A percentile compares a stretch with the other conserved stretches of the same genome.
These are phyloP conservation scores for Pelargonium fulgidum DNA, from an alignment of 441 rosid species.

Conservation along the genomic window DNA sequence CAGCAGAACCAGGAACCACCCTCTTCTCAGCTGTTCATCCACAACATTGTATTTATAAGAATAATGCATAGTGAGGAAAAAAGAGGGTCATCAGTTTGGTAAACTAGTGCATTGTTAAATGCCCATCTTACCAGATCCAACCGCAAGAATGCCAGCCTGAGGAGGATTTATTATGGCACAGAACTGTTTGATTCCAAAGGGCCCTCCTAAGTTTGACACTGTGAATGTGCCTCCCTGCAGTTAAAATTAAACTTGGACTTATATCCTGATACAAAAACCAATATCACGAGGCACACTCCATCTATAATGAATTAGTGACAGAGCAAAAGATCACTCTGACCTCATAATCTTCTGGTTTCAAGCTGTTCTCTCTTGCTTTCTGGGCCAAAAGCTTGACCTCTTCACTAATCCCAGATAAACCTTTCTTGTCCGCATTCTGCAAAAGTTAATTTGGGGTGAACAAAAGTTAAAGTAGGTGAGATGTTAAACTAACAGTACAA, in stretches of 20 bases:
- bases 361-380: conserved; percentile 72
- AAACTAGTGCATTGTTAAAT: not conserved
- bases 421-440: conserved; percentile 90
- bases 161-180: conserved; percentile 95
- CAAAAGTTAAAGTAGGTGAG: not conserved
- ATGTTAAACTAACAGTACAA: not conserved
- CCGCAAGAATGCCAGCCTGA: conserved; percentile 91
- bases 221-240: conserved; percentile 93
- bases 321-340: conserved; percentile 21
- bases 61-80: not conserved
- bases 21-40: conserved; percentile 71
- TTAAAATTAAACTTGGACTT: conserved; percentile 12
- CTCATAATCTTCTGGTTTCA: conserved; percentile 89
- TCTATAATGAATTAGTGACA: not conserved
- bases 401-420: conserved; percentile 58
- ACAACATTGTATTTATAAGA: not conserved
- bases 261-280: not conserved
- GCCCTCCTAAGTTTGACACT: conserved; percentile 93
- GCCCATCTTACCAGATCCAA: conserved; percentile 60
- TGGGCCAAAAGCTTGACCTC: conserved; percentile 76
- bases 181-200: conserved; percentile 86
- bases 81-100: not conserved
- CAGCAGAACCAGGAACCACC: conserved; percentile 59
- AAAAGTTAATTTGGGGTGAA: conserved; percentile 19
- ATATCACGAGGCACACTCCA: not conserved